Percentiles rank a stretch among this genome's conserved stretches.
Evolutionary conservation across 163 green algal genomes (phyloP).

Genomic region (Trebouxia gelatinosa): DNA sequence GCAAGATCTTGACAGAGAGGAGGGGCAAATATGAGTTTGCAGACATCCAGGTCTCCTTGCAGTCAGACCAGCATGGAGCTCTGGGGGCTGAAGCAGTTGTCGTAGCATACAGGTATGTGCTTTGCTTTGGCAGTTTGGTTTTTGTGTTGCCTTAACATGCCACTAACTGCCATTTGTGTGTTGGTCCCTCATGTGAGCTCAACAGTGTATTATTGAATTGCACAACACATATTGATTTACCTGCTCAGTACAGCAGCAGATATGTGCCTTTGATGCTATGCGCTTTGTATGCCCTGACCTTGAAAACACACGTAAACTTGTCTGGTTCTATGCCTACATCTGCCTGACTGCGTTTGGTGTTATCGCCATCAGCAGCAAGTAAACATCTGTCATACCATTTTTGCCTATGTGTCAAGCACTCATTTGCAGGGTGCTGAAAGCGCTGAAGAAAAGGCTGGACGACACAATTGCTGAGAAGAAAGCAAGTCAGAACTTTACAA

Average conservation of each 20-base stretch:
- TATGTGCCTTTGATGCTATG: no score
- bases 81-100: constrained; percentile 36
- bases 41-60: constrained; percentile 54
- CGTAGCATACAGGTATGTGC: constrained; percentile 37
- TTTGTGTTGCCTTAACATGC: neutral
- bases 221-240: neutral
- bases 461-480: constrained; percentile 32
- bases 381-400: no score
- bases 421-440: constrained; percentile 39
- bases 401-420: neutral
- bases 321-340: neutral
- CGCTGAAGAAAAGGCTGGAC: constrained; percentile 42
- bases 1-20: constrained; percentile 62
- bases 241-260: neutral
- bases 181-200: neutral
- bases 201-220: neutral
- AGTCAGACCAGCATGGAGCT: constrained; percentile 35
- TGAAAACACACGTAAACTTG: neutral
- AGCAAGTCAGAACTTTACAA: constrained; percentile 43
- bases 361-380: neutral
- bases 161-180: neutral
- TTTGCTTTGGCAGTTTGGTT: neutral
- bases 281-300: no score
- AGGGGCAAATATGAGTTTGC: constrained; percentile 68
- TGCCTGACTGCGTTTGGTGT: neutral